Evolutionary conservation across 768 basidiomycete genomes (phyloP).

Genomic region (Leucocoprinus sp.): DNA sequence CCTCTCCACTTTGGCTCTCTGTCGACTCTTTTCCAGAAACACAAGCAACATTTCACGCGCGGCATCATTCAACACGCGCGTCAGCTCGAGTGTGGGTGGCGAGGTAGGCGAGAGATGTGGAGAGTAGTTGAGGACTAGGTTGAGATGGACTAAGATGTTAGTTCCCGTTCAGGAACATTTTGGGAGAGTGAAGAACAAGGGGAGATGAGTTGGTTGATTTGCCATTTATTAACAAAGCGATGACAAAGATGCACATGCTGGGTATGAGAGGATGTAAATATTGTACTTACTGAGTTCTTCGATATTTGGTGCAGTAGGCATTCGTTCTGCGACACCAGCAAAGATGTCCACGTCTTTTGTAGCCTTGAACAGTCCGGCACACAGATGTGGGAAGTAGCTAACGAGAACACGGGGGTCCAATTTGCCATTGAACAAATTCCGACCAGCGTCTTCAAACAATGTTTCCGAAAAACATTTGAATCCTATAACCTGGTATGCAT

Average conservation of each 20-base stretch:
- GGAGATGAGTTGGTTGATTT: constrained; percentile 21
- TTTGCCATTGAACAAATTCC: constrained; percentile 68
- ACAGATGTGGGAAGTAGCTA: constrained; percentile 72
- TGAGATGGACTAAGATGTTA: constrained; percentile 64
- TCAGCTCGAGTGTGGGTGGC: constrained; percentile 62
- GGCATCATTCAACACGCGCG: constrained; percentile 50
- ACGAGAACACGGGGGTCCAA: constrained; percentile 80
- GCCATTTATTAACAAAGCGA: constrained; percentile 13
- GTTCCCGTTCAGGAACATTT: constrained; percentile 34
- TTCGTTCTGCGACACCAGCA: constrained; percentile 63
- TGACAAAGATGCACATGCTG: constrained; percentile 10
- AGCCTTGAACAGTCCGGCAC: constrained; percentile 49
- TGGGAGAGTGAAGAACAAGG: constrained; percentile 20
- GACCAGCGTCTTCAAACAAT: constrained; percentile 75
- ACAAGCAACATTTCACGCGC: constrained; percentile 70
- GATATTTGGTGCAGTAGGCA: constrained; percentile 61
- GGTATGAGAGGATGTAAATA: constrained; percentile 20
- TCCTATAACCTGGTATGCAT: constrained; percentile 76
- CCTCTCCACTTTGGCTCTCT: constrained; percentile 31
- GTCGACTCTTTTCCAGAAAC: constrained; percentile 57
- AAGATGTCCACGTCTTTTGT: constrained; percentile 61
- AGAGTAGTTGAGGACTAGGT: constrained; percentile 89
- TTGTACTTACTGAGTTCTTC: constrained; percentile 79
- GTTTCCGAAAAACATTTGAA: constrained; percentile 74
- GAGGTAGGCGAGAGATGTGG: constrained; percentile 75